Conservation (phyloP, 352 stramenopile genomes). For the Pilasporangium apinafurcum region DNA sequence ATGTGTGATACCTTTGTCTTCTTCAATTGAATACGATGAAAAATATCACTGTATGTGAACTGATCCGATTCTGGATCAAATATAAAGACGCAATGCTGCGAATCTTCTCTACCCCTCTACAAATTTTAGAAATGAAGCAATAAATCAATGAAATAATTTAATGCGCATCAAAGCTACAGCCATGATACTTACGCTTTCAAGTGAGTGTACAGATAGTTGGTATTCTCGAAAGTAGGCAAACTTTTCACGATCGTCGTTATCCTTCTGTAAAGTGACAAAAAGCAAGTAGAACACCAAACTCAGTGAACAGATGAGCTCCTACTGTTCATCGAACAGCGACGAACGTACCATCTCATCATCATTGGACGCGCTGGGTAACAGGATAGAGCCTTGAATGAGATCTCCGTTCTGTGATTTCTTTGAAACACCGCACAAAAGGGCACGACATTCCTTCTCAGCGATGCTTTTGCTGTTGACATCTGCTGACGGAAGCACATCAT, state of each 20-base stretch:
- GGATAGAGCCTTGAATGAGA: slow-evolving; percentile 67
- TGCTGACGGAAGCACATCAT: slow-evolving; percentile 79
- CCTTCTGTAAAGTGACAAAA: slow-evolving; percentile 16
- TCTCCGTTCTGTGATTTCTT: slow-evolving; percentile 59
- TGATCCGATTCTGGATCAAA: slow-evolving; percentile 65
- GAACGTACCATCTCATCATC: slow-evolving; percentile 39
- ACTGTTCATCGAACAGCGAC: neutral
- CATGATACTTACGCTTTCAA: slow-evolving; percentile 52
- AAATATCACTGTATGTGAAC: slow-evolving; percentile 74
- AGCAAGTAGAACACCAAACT: neutral
- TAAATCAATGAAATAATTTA: neutral
- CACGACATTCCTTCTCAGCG: slow-evolving; percentile 56
- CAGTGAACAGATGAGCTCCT: neutral
- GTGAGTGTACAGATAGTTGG: slow-evolving; percentile 56
- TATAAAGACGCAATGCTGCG: slow-evolving; percentile 76
- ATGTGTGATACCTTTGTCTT: slow-evolving; percentile 85
- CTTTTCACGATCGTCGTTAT: slow-evolving; percentile 56
- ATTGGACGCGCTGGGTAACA: slow-evolving; percentile 47
- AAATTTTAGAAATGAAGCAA: slow-evolving; percentile 1
- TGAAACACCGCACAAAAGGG: slow-evolving; percentile 65
- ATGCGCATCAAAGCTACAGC: neutral
- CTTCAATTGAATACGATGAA: slow-evolving; percentile 71
- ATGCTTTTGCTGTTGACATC: slow-evolving; percentile 75
- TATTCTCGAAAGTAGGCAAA: slow-evolving; percentile 83
- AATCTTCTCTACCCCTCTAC: slow-evolving; percentile 25